These are phyloP conservation scores for Ogataea paraovalis DNA, from an alignment of 805 yeast genomes.

Conservation along the genomic window DNA sequence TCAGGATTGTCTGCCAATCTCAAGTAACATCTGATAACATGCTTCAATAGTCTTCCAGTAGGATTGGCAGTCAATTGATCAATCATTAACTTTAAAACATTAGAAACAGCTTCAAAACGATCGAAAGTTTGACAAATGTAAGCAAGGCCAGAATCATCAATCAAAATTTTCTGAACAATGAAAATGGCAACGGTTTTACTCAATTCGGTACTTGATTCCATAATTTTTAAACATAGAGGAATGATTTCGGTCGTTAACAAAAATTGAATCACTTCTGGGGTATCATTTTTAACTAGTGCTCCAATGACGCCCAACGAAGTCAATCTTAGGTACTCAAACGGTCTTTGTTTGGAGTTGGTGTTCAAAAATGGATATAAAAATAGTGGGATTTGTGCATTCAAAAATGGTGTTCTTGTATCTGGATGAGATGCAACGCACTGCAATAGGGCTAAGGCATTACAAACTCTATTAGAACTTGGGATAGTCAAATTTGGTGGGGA, in stretches of 20 bases:
- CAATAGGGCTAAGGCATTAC: constrained; percentile 89
- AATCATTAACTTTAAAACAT: constrained; percentile 81
- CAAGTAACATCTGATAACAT: constrained; percentile 90
- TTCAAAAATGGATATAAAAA: constrained; percentile 91
- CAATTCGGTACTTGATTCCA: constrained; percentile 92
- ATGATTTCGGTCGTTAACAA: constrained; percentile 93
- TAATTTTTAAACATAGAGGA: constrained; percentile 88
- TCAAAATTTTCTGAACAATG: constrained; percentile 85
- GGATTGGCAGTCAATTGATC: constrained; percentile 73
- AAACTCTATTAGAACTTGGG: constrained; percentile 86
- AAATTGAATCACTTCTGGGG: constrained; percentile 91
- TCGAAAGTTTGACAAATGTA: constrained; percentile 95
- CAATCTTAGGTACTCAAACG: constrained; percentile 88
- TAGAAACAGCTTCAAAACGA: constrained; percentile 89
- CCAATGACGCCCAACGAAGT: constrained; percentile 97
- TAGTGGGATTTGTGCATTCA: constrained; percentile 87
- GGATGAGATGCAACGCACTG: constrained; percentile 97
- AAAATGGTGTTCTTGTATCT: constrained; percentile 79
- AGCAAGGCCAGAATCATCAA: constrained; percentile 86
- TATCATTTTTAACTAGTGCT: constrained; percentile 92
- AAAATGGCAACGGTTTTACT: constrained; percentile 96
- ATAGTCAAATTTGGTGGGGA: constrained; percentile 85
- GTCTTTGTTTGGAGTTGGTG: constrained; percentile 85
- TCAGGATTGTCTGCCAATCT: constrained; percentile 86
- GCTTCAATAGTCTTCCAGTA: constrained; percentile 83